Percentiles rank a stretch among this genome's conserved stretches.
phyloP scores from a whole-genome alignment of 2,329 filamentous ascomycete genomes.

The Alternaria triticina region DNA sequence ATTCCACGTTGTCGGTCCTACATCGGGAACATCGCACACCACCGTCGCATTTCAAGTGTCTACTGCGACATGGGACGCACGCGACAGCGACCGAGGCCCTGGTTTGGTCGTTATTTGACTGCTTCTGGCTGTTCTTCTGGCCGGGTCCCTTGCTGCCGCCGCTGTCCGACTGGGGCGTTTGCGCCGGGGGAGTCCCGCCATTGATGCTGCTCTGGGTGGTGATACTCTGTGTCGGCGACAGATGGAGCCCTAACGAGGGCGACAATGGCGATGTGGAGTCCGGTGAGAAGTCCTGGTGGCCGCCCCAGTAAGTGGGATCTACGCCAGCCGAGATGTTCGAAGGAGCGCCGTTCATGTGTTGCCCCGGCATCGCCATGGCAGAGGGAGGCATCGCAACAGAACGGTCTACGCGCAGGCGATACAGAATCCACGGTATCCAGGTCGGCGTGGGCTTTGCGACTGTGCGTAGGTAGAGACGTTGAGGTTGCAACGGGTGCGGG shows the following conservation, averaged over 20 bases:
- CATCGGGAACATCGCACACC: conserved; percentile 59
- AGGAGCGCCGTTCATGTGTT: conserved; percentile 30
- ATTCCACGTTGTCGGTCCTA: conserved; percentile 52
- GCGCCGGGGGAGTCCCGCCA: conserved; percentile 38
- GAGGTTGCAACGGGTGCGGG: conserved; percentile 24
- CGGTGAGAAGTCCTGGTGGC: conserved; percentile 33
- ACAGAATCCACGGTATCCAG: conserved; percentile 12
- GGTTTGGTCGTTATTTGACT: conserved; percentile 22
- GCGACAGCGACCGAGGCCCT: conserved; percentile 52
- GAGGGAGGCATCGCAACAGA: conserved; percentile 23
- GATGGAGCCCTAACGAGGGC: conserved; percentile 34
- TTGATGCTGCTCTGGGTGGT: conserved; percentile 39
- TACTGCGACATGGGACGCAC: conserved; percentile 59
- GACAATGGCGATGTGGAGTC: conserved; percentile 31
- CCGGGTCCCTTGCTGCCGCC: conserved; percentile 24
- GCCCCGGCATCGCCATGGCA: conserved; percentile 37
- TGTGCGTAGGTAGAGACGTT: conserved; percentile 33
- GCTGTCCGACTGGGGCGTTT: conserved; percentile 39
- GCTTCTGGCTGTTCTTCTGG: conserved; percentile 29
- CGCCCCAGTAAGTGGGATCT: conserved; percentile 44
- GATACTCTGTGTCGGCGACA: conserved; percentile 39
- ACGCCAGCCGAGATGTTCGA: conserved; percentile 33
- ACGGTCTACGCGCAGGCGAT: conserved; percentile 2
- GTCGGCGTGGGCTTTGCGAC: conserved; percentile 19
- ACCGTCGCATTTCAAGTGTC: conserved; percentile 62